Evolutionary conservation across 2,329 filamentous ascomycete genomes (phyloP), one percentile per base, ranked within the genome.

Genomic region (Fusarium floridanum): DNA sequence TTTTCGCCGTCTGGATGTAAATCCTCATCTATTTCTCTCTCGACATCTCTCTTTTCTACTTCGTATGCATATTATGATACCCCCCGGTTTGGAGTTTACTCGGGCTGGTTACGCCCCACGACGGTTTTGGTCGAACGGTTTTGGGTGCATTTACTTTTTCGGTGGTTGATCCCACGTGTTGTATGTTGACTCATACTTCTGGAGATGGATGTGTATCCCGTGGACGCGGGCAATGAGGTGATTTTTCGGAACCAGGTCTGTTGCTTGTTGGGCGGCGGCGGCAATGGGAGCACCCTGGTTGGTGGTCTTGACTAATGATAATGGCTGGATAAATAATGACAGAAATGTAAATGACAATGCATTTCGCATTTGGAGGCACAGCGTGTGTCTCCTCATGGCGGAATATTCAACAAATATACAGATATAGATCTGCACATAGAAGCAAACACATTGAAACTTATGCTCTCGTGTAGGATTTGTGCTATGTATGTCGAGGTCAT

Each of bases 1-100:
- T 77, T 37, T 76, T 80, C 34, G 75, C 79, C 11, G 74, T 81
- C 37, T 79, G 73, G 72, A 79, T 79, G 77, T 79, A 66, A 24
- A 41, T 11, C 39, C 17, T 11, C 39, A 45, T 45, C 32, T 36
- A 36, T 32, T 41, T 29, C 39, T 67, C 32, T 37, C 61, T 50
- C 41, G 41, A 64, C 55, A 64, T 41, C 45, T 41, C 16, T 50
- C 67, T 67, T 60, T 61, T 67, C 66, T 36, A 16, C 34, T 61
- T 73, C 61, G 50, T 59, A 36, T 66, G 61, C 75, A 74, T 77
- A 66, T 65, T 66, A 77, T 77, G 76, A 78, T 78, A 78, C 76
- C 76, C 76, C 71, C 68, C 61, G 65, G 73, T 75, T 74, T 75
- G 74, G 76, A 73, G 76, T 77, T 78, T 67, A 63, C 67, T 66